Percentiles rank a stretch among this genome's conserved stretches.
These are phyloP conservation scores for Zymoseptoria brevis DNA, from an alignment of 2,329 filamentous ascomycete genomes.

Conservation along the genomic window DNA sequence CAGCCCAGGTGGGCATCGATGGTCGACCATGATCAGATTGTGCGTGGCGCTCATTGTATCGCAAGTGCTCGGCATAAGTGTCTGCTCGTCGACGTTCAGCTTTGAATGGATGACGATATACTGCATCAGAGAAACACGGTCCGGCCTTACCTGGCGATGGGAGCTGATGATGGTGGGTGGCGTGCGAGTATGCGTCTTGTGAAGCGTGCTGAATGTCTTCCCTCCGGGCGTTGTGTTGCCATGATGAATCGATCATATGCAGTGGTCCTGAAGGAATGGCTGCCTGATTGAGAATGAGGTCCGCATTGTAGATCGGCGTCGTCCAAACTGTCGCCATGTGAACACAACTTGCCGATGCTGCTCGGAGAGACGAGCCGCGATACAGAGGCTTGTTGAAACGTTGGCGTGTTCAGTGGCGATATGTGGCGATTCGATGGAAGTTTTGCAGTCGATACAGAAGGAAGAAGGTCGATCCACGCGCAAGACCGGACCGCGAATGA, in stretches of 20 bases:
- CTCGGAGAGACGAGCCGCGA: neutral
- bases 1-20: slow-evolving; percentile 1
- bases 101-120: neutral
- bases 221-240: neutral
- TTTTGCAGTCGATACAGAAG: neutral
- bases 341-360: neutral
- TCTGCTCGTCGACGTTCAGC: neutral
- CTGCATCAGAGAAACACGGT: neutral
- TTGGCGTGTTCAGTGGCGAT: neutral
- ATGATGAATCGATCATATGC: neutral
- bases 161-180: neutral
- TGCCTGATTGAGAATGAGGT: neutral
- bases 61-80: neutral
- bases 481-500: neutral
- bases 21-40: neutral
- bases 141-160: neutral
- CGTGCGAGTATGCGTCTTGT: neutral
- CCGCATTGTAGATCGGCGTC: neutral
- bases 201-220: neutral
- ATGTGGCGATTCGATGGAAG: neutral
- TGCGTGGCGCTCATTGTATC: neutral
- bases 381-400: neutral
- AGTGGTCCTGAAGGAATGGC: neutral
- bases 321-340: neutral
- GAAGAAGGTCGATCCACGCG: neutral